Evolutionary conservation across 441 rosid species (phyloP), one percentile per base, ranked within the genome.

Genomic region (Eruca vesicaria): DNA sequence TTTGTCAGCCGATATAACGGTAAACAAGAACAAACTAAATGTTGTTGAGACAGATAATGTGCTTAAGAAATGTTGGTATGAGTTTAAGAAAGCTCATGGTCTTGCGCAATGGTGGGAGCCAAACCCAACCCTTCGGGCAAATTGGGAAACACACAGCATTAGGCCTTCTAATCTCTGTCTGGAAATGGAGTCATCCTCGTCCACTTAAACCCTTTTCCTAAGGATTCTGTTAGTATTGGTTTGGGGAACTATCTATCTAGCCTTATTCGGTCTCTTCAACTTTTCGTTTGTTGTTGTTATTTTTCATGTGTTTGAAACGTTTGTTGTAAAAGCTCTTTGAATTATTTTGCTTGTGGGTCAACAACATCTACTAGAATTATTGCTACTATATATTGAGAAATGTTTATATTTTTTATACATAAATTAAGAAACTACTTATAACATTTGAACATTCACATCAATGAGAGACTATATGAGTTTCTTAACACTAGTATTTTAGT

Each of bases 81-180:
- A 74, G 59, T 45, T 35, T 60, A 9, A 78, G 50, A 55, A 62
- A 64, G 83, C 84, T 36, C 88, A 83, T 45, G 74, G 74, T 6
- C 73, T 82, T 73, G 73, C 78, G 36, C 85, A 81, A 28, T 81
- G 86, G 85, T 83, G 85, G 85, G 79, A 58, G 18, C 11, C 9
- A 58, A 32, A 58, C 6, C 9, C 35, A 7, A 11, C 18, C 19
- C 19, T n/a, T n/a, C 10, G 18, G 18, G 61, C 2, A 23, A 56
- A 57, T 6, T 57, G 62, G 62, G 2, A 26, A 57, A 14, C 9
- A 4, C 3, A 3, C 10, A 6, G 11, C 35, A 2, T 58, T 14
- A 58, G 62, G 11, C 35, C 33, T 4, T 19, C 6, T 52, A 8
- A 10, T 8, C 26, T 19, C 8, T 52, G 14, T 4, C 57, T 52